Conservation (phyloP, 2,329 filamentous ascomycete species). For the Trichoderma sp. region DNA sequence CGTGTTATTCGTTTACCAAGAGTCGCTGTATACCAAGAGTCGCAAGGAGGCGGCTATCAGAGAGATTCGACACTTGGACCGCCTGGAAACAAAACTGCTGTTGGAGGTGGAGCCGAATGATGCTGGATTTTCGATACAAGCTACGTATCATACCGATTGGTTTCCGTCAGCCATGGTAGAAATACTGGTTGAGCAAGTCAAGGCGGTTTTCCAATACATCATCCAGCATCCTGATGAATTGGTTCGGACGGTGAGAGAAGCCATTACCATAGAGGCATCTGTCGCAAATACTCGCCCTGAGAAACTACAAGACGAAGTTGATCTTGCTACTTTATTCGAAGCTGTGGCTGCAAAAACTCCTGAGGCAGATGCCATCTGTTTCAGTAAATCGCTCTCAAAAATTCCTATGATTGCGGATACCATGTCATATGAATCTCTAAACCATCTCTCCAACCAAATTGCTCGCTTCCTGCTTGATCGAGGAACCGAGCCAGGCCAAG, state of each 20-base stretch:
- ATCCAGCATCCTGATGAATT: constrained; percentile 29
- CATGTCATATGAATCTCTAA: constrained; percentile 67
- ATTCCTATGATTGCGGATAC: constrained; percentile 36
- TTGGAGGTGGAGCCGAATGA: constrained; percentile 71
- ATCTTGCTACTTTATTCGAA: constrained; percentile 58
- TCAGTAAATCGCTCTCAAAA: constrained; percentile 47
- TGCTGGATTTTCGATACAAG: constrained; percentile 43
- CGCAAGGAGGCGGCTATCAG: constrained; percentile 41
- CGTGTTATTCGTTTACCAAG: constrained; percentile 80
- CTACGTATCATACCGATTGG: constrained; percentile 49
- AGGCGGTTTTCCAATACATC: constrained; percentile 46
- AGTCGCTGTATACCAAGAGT: constrained; percentile 56
- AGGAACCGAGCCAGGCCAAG: constrained; percentile 51
- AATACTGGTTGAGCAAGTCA: constrained; percentile 62
- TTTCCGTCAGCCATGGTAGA: constrained; percentile 58
- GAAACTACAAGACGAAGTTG: constrained; percentile 38
- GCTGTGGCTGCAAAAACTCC: constrained; percentile 50
- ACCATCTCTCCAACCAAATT: constrained; percentile 63
- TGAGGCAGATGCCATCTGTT: constrained; percentile 62
- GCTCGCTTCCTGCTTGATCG: constrained; percentile 53
- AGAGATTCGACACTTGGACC: constrained; percentile 65
- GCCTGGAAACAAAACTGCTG: constrained; percentile 73
- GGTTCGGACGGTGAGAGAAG: constrained; percentile 22
- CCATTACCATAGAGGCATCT: constrained; percentile 45
- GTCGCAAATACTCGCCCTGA: constrained; percentile 47